These are phyloP conservation scores for Cucurbita ficifolia DNA, from an alignment of 306 rosid genomes.

Conservation along the genomic window DNA sequence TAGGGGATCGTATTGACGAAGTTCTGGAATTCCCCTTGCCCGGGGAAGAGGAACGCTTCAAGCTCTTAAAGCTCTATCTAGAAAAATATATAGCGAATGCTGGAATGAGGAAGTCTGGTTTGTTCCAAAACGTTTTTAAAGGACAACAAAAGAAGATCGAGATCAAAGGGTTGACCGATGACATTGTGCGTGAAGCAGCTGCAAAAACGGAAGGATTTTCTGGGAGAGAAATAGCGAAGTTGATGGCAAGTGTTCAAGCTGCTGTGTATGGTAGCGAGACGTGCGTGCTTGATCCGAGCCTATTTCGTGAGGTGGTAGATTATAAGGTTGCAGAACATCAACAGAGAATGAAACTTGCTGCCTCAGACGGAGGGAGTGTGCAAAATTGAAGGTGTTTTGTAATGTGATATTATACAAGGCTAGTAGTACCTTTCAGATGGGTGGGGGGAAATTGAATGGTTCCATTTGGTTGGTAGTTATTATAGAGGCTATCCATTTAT, in stretches of 20 bases:
- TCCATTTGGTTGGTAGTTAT: neutral
- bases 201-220: conserved; percentile 78
- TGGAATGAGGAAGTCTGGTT: conserved; percentile 49
- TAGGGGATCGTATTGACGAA: conserved; percentile 89
- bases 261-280: conserved; percentile 81
- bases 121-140: conserved; percentile 39
- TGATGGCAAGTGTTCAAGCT: conserved; percentile 95
- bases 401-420: neutral
- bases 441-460: neutral
- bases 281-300: conserved; percentile 61
- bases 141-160: conserved; percentile 55
- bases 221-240: conserved; percentile 88
- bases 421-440: neutral
- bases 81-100: conserved; percentile 80
- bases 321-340: conserved; percentile 93
- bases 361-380: conserved; percentile 21
- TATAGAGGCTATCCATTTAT: neutral
- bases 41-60: conserved; percentile 74
- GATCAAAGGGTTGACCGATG: conserved; percentile 72
- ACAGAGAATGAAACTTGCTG: conserved; percentile 78
- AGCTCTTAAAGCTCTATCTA: conserved; percentile 73
- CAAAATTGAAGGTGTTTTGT: neutral
- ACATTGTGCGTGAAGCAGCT: conserved; percentile 71
- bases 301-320: conserved; percentile 83
- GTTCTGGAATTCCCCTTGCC: conserved; percentile 94